Conservation (phyloP, 371 early-diverging fungal species). For the Rhizopus arrhizus region DNA sequence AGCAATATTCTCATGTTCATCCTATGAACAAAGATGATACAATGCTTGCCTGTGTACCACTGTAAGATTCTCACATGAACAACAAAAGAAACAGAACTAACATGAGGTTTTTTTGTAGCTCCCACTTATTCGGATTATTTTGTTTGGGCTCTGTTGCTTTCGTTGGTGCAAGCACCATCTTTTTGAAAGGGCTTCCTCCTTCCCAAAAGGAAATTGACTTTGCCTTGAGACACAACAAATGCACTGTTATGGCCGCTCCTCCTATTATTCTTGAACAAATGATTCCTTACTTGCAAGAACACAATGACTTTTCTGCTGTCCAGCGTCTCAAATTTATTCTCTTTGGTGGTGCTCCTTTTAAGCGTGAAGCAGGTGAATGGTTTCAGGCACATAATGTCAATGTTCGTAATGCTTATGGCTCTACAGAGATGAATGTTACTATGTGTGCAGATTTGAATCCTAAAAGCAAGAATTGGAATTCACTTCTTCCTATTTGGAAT, state of each 20-base stretch:
- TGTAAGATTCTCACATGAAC: slow-evolving; percentile 12
- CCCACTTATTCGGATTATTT: slow-evolving; percentile 19
- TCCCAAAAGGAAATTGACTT: slow-evolving; percentile 14
- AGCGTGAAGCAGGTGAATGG: slow-evolving; percentile 16
- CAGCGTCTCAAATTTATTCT: slow-evolving; percentile 49
- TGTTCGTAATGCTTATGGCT: slow-evolving; percentile 19
- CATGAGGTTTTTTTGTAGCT: neutral
- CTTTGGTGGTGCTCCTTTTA: slow-evolving; percentile 83
- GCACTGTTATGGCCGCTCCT: slow-evolving; percentile 10
- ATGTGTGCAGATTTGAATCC: slow-evolving; percentile 14
- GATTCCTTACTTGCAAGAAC: slow-evolving; percentile 15
- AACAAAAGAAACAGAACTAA: neutral
- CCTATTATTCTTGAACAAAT: slow-evolving; percentile 25
- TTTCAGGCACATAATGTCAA: slow-evolving; percentile 13
- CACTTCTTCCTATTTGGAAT: slow-evolving; percentile 17
- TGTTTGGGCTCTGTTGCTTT: slow-evolving; percentile 5
- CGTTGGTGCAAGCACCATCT: slow-evolving; percentile 18
- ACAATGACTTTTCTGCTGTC: slow-evolving; percentile 13
- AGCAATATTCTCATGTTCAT: neutral
- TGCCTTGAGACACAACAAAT: slow-evolving; percentile 12
- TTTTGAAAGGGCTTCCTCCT: slow-evolving; percentile 18
- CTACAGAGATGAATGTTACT: slow-evolving; percentile 15
- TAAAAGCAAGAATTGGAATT: slow-evolving; percentile 11
- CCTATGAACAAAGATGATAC: slow-evolving; percentile 7
- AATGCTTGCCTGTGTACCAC: slow-evolving; percentile 10